Conservation (phyloP, 2,329 filamentous ascomycete species). For the Metarhizium album region DNA sequence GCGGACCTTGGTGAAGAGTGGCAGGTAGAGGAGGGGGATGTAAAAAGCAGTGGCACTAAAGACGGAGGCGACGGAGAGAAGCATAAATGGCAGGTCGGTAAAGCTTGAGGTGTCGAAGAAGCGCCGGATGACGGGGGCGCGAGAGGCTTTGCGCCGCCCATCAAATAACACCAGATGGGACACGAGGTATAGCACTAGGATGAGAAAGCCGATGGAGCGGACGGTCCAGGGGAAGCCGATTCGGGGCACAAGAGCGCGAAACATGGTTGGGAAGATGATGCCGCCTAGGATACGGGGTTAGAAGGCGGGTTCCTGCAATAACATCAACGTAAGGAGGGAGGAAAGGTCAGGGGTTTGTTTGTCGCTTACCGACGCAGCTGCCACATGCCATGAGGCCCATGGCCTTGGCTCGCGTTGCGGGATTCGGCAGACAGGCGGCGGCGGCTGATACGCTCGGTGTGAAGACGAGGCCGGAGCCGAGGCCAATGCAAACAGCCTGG, state of each 20-base stretch:
- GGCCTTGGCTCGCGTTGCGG: not conserved
- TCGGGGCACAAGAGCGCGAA: too few species aligned
- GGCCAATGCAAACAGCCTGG: slow-evolving; percentile 41
- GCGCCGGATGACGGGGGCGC: not conserved
- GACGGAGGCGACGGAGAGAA: not conserved
- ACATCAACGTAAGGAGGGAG: too few species aligned
- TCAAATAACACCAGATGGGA: not conserved
- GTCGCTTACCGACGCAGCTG: not conserved
- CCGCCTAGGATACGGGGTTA: too few species aligned
- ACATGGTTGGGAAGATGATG: too few species aligned
- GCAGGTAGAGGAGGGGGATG: slow-evolving; percentile 1
- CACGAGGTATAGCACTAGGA: too few species aligned
- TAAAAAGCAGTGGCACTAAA: not conserved
- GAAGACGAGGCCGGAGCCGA: slow-evolving; percentile 40
- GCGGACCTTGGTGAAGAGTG: not conserved
- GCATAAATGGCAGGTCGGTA: not conserved
- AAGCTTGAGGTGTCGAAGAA: not conserved
- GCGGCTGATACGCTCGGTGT: slow-evolving; percentile 27
- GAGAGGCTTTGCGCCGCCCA: not conserved
- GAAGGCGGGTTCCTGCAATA: too few species aligned
- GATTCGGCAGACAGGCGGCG: slow-evolving; percentile 9
- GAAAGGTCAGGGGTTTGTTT: not conserved
- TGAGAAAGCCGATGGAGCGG: too few species aligned
- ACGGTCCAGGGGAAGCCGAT: too few species aligned
- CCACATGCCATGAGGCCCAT: not conserved